A percentile compares a stretch with the other conserved stretches of the same genome.
These are phyloP conservation scores for Lachnellula cervina DNA, from an alignment of 2,329 filamentous ascomycete genomes.

Conservation along the genomic window DNA sequence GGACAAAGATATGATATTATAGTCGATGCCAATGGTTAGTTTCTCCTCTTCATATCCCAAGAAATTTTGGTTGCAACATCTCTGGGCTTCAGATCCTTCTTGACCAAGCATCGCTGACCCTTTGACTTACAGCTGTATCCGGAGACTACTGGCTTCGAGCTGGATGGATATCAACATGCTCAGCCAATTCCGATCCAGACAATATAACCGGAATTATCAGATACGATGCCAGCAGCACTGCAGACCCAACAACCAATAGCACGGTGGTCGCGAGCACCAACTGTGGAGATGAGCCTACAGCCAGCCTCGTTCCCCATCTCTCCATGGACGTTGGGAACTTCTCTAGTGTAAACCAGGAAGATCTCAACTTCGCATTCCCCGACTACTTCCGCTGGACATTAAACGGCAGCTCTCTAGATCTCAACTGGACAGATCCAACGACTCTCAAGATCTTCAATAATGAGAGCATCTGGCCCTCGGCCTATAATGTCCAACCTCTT, in stretches of 20 bases:
- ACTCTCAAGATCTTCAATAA: constrained; percentile 32
- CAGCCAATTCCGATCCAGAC: constrained; percentile 50
- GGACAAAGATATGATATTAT: constrained; percentile 44
- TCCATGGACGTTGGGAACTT: constrained; percentile 22
- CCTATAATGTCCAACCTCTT: constrained; percentile 24
- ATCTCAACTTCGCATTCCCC: constrained; percentile 12
- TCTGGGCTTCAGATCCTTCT: neutral
- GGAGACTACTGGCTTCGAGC: constrained; percentile 54
- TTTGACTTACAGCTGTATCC: constrained; percentile 27
- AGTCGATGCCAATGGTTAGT: constrained; percentile 44
- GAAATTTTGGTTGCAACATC: no score
- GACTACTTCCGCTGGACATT: constrained; percentile 45
- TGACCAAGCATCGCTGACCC: neutral
- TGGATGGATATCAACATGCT: constrained; percentile 46
- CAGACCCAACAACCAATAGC: constrained; percentile 27
- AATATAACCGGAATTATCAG: constrained; percentile 38
- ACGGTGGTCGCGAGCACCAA: constrained; percentile 14
- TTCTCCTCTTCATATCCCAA: no score
- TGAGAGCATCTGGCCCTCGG: constrained; percentile 26
- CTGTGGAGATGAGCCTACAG: constrained; percentile 30
- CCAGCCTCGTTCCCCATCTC: constrained; percentile 26
- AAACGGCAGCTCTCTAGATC: constrained; percentile 41
- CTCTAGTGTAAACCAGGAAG: constrained; percentile 10
- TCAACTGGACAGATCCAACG: constrained; percentile 46
- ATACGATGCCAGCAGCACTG: constrained; percentile 34